Conservation (phyloP, 306 rosid genomes). For the Ziziphus jujuba region DNA sequence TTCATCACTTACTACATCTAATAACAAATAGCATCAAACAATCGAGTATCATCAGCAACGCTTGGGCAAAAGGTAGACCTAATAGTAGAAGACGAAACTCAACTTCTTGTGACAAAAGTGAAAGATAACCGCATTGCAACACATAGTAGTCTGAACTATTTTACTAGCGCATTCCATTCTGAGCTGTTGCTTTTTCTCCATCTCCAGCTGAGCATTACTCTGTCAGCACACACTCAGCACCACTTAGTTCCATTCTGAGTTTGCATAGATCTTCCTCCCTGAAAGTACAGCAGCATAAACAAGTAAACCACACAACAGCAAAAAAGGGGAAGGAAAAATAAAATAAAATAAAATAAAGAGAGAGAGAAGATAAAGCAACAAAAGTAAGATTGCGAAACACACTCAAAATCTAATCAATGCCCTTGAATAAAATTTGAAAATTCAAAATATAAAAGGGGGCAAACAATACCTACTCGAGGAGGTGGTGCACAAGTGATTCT, state of each 20-base stretch:
- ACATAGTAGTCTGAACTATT: conserved; percentile 22
- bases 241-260: conserved; percentile 64
- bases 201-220: conserved; percentile 95
- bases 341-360: too few species aligned
- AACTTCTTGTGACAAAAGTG: conserved; percentile 18
- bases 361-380: neutral
- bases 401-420: too few species aligned
- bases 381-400: neutral
- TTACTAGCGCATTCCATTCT: conserved; percentile 98
- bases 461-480: conserved; percentile 83
- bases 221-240: conserved; percentile 61
- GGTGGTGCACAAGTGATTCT: conserved; percentile 78
- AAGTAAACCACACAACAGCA: conserved; percentile 7
- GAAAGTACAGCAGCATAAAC: conserved; percentile 27
- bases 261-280: conserved; percentile 91
- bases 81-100: conserved; percentile 27
- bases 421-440: too few species aligned
- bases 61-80: conserved; percentile 86
- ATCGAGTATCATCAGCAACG: conserved; percentile 97
- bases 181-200: conserved; percentile 86
- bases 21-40: conserved; percentile 96
- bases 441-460: too few species aligned
- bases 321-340: neutral
- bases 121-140: conserved; percentile 4
- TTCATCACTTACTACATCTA: conserved; percentile 94